Percentiles rank a stretch among this genome's conserved stretches.
phyloP scores from a whole-genome alignment of 2,329 filamentous ascomycete genomes.

The Aschersonia sp. region DNA sequence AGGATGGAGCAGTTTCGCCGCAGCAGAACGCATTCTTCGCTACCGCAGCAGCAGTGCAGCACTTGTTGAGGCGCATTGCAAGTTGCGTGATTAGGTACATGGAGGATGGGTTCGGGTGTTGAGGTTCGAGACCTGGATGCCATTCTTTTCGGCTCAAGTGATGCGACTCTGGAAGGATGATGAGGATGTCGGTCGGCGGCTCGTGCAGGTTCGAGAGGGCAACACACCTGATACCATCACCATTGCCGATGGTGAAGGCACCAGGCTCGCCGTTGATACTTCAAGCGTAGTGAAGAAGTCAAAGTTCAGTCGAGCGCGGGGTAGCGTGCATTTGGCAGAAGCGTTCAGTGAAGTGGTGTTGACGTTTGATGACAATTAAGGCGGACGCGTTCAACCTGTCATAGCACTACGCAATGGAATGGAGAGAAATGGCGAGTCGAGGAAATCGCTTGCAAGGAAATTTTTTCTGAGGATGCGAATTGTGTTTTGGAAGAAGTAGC shows the following conservation, averaged over 20 bases:
- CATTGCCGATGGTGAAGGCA: conserved; percentile 3
- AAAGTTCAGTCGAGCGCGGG: too few relatives aligned
- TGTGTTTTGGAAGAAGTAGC: too few relatives aligned
- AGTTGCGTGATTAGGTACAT: conserved; percentile 9
- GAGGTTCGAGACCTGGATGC: neutral
- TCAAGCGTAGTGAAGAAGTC: neutral
- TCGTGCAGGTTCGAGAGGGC: neutral
- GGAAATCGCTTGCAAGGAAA: neutral
- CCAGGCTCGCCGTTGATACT: neutral
- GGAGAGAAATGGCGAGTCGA: neutral
- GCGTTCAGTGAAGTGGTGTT: too few relatives aligned
- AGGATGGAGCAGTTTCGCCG: conserved; percentile 67
- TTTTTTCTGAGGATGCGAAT: too few relatives aligned
- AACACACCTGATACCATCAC: conserved; percentile 1
- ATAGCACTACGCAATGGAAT: neutral
- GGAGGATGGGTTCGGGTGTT: conserved; percentile 8
- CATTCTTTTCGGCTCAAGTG: neutral
- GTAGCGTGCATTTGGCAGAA: too few relatives aligned
- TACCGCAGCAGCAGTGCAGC: conserved; percentile 73
- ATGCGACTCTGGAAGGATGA: too few relatives aligned
- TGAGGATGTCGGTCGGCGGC: neutral
- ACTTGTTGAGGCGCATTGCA: conserved; percentile 16
- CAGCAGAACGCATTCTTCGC: conserved; percentile 62
- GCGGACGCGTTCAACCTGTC: too few relatives aligned
- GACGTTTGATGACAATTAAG: too few relatives aligned